Evolutionary conservation across 805 yeast genomes (phyloP), one percentile per base, ranked within the genome.

Genomic region (Kodamaea laetipori): DNA sequence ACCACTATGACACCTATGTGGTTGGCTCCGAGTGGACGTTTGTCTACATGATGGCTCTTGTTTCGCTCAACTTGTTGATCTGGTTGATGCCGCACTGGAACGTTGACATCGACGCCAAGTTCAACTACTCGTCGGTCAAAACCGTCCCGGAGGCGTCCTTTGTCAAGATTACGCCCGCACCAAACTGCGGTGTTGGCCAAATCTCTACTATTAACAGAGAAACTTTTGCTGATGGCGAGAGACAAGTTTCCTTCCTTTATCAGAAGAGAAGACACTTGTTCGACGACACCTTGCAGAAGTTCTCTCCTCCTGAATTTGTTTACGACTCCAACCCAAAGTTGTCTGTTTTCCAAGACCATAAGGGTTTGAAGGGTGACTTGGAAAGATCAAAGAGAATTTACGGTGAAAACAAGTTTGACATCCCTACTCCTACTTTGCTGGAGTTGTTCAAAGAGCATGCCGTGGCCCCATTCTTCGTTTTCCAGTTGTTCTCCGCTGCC

Each of bases 381-480:
- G 71, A 64, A 10, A 68, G 65, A 23, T 54, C 70, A 28, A 53
- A 55, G 34, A 79, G 90, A 57, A 68, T 78, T 46, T 94, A 84
- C 61, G 99, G 99, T 41, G 74, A 74, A 52, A 94, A 94, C 70
- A 77, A 77, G 52, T 94, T 94, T 60, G 99, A 94, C 60, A 92
- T 94, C 52, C 99, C 99, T 23, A 78, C 94, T 43, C 99, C 99
- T 39, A 80, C 96, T 0, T 92, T 94, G 56, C 50, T 77, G 44
- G 98, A 92, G 64, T 74, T 94, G 56, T 94, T 94, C 73, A 84
- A 88, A 60, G 98, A 94, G 67, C 99, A 94, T 63, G 98, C 98
- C 8, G 90, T 94, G 30, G 98, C 99, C 10, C 99, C 99, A 9
- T 88, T 94, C 64, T 94, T 94, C 56, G 96, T 94, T 18, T 94